phyloP scores from a whole-genome alignment of 495 filamentous ascomycete genomes.

The Xanthoparmelia taractica region DNA sequence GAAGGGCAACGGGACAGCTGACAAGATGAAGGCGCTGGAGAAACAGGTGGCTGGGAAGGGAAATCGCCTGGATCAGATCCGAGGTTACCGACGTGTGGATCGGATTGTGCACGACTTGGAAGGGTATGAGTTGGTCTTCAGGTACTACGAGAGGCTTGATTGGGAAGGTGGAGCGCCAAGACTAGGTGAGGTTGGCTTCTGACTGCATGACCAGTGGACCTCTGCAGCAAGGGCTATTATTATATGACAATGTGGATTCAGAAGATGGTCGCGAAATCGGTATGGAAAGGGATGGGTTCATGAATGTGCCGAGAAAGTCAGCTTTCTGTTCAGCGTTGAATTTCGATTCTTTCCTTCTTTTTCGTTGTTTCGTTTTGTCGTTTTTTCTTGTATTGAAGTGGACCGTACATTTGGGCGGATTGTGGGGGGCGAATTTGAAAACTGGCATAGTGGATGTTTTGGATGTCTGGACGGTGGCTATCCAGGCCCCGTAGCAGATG shows the following conservation, averaged over 20 bases:
- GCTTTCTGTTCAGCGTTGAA: background rate
- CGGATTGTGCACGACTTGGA: constrained; percentile 96
- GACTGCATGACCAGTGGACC: constrained; percentile 15
- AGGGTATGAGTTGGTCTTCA: constrained; percentile 94
- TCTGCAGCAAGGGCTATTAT: background rate
- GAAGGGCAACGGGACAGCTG: constrained; percentile 5
- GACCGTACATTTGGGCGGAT: background rate
- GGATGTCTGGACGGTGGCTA: too few species aligned
- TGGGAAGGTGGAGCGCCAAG: constrained; percentile 75
- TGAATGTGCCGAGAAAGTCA: background rate
- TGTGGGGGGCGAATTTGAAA: background rate
- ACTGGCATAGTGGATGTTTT: too few species aligned
- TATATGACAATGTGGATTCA: background rate
- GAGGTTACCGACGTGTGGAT: constrained; percentile 84
- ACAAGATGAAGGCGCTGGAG: constrained; percentile 37
- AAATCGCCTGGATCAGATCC: constrained; percentile 70
- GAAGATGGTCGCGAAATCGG: background rate
- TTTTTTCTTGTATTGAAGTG: background rate
- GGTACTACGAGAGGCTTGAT: constrained; percentile 88
- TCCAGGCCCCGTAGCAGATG: too few species aligned
- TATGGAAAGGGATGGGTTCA: background rate
- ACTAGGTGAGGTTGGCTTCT: constrained; percentile 55
- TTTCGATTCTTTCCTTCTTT: too few species aligned
- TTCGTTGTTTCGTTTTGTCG: too few species aligned
- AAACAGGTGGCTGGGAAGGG: constrained; percentile 44